Evolutionary conservation across 345 rosid species (phyloP), one percentile per base, ranked within the genome.

Genomic region (Citrus reticulata): DNA sequence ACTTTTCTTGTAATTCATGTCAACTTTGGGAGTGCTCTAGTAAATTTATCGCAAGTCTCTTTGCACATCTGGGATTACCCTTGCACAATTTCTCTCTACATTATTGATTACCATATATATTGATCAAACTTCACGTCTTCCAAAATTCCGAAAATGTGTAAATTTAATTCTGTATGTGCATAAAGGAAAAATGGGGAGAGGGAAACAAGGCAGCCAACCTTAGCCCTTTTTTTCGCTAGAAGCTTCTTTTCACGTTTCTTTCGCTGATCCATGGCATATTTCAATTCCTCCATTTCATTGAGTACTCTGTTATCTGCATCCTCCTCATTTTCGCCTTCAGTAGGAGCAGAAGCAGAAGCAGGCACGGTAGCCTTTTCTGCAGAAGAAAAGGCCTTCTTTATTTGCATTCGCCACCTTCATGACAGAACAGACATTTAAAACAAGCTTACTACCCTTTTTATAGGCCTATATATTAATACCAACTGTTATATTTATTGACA

Each of bases 251-350:
- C 91, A 22, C 85, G 89, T 79, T 96, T 96, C 91, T 93, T 96
- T 88, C 86, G 93, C 71, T 82, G 89, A 37, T 93, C 98, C 86
- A 83, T 87, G 74, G 94, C 90, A 85, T 85, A 77, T 19, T 91
- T 88, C 80, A 96, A 79, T 83, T 96, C 98, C 78, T 94, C 99
- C 95, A 96, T 90, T 86, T 96, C 99, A 84, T 93, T 91, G 58
- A 96, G 94, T 69, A 93, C 82, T 80, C 77, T 94, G 84, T 94
- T 97, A 83, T 96, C 98, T 49, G 87, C 95, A 75, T 91, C 92
- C 81, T 86, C 91, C 70, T 86, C 88, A 57, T 77, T 86, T 34
- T 70, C 87, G 14, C 67, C 87, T 20, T 83, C 88, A 66, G 81
- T 79, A 22, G 81, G 83, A 73, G 78, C 76, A 60, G 83, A 46